phyloP scores from a whole-genome alignment of 768 basidiomycete genomes.

The Clitopilus hobsonii region DNA sequence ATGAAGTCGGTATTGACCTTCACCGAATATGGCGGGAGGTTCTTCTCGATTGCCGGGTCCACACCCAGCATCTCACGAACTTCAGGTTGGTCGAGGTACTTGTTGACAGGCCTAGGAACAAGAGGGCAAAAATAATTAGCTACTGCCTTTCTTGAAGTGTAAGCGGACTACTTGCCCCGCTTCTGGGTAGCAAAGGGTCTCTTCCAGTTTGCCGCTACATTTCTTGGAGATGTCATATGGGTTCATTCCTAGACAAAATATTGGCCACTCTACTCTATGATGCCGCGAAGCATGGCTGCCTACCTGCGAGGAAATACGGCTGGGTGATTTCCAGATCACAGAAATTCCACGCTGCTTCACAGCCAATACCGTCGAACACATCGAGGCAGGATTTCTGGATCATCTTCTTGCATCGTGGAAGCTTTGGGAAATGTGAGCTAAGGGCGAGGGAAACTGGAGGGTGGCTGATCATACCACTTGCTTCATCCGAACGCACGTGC shows the following conservation, averaged over 20 bases:
- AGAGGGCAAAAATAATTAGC: too few relatives aligned
- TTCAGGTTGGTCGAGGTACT: conserved; percentile 57
- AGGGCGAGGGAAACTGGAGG: conserved; percentile 42
- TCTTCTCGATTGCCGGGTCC: conserved; percentile 33
- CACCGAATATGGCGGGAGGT: conserved; percentile 28
- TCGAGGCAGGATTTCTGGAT: conserved; percentile 56
- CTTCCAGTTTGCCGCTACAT: conserved; percentile 44
- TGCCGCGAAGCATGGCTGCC: conserved; percentile 14
- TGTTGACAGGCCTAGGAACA: conserved; percentile 41
- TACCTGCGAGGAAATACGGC: conserved; percentile 35
- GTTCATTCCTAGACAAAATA: conserved; percentile 40
- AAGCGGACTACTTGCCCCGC: conserved; percentile 23
- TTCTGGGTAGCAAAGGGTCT: conserved; percentile 56
- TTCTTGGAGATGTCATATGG: conserved; percentile 67
- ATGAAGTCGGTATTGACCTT: conserved; percentile 48
- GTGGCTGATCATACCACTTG: not conserved
- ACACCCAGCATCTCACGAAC: conserved; percentile 60
- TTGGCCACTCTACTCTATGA: too few relatives aligned
- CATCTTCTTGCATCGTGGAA: conserved; percentile 60
- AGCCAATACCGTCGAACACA: conserved; percentile 58
- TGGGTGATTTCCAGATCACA: conserved; percentile 48
- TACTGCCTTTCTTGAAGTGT: too few relatives aligned
- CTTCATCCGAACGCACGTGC: not conserved
- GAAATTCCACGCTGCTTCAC: conserved; percentile 56
- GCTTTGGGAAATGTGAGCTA: conserved; percentile 29